Evolutionary conservation across 139 green algal genomes (phyloP), one percentile per base, ranked within the genome.

Genomic region (Picochlorum sp.): DNA sequence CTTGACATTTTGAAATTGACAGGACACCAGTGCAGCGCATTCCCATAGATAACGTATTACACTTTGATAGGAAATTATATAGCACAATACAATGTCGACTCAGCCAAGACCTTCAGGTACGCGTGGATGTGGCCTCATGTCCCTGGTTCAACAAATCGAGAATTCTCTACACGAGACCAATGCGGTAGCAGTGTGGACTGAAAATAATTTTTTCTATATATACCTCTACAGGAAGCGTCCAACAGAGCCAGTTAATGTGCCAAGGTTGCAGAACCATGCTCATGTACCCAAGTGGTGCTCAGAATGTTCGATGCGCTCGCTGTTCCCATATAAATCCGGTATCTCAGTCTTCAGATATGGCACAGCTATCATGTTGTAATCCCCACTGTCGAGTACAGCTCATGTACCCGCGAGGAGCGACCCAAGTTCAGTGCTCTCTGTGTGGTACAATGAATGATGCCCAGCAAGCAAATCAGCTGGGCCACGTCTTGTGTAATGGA

Each of bases 401-500:
- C 2, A 87, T 89, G 52, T 97, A 97, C 62, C 82, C 94, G 0
- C 82, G 92, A 0, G 90, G 90, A 0, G 91, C 91, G 2, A 74
- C 76, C 20, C 90, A 84, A 24, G 89, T 97, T 24, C 91, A 97
- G 64, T 97, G 91, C 78, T 90, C 86, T 0, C 58, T 91, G n/a
- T 97, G 91, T 70, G 66, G 83, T 63, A 89, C 69, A 13, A 67
- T 98, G 9, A 98, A 88, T 61, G 68, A 73, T 41, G 74, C 85
- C 2, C 51, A 64, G 51, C 71, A 82, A 66, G 79, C 73, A 3
- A 90, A 91, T 73, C 76, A 80, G 45, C 61, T 94, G 16, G 84
- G 76, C 0, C 89, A 97, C 68, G 58, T 98, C 0, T 80, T 96
- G 34, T 97, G 91, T 69, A 77, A 77, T 49, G 82, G 82, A 11